Conservation (phyloP, 306 rosid genomes). For the Casuarina cunninghamiana region DNA sequence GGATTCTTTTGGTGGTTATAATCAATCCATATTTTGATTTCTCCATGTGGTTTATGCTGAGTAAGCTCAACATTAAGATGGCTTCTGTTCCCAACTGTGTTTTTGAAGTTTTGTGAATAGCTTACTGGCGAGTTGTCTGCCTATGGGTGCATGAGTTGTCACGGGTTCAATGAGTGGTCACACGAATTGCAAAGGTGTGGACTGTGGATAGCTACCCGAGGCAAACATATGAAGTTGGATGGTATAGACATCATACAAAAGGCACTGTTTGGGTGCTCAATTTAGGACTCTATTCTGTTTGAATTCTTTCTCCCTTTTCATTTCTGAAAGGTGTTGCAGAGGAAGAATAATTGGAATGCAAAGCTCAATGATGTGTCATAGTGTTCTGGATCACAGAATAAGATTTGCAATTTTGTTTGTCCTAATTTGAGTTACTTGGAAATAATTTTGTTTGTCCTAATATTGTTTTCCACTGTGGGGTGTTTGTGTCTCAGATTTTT, state of each 20-base stretch:
- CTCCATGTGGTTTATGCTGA: background rate
- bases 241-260: background rate
- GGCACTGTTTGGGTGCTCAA: background rate
- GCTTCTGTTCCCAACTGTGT: too few relatives aligned
- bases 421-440: background rate
- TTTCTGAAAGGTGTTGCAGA: background rate
- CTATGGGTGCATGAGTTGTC: background rate
- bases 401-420: background rate
- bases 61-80: background rate
- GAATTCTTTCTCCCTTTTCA: background rate
- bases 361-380: background rate
- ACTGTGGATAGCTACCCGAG: background rate
- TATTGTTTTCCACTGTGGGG: background rate
- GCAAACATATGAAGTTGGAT: background rate
- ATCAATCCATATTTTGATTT: background rate
- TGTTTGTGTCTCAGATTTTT: background rate
- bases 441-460: background rate
- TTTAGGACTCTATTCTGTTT: background rate
- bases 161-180: background rate
- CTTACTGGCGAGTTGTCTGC: background rate
- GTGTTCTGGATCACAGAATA: background rate
- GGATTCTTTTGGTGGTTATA: background rate
- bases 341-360: background rate
- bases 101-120: background rate
- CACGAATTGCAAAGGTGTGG: background rate